Evolutionary conservation across 2,329 filamentous ascomycete species (phyloP), one percentile per base, ranked within the genome.

Genomic region (Plenodomus tracheiphilus): DNA sequence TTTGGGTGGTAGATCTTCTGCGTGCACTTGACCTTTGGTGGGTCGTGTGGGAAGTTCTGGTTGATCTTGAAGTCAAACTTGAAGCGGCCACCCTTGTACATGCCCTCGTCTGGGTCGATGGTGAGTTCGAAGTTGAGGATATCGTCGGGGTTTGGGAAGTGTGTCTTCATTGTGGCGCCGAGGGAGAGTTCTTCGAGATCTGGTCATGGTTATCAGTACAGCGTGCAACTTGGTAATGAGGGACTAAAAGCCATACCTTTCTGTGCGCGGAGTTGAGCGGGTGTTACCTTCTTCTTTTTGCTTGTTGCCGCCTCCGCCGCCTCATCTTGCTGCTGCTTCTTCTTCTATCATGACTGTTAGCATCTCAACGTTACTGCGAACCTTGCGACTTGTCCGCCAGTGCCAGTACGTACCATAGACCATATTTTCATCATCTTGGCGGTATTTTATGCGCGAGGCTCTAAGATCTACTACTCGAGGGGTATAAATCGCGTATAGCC

Each of bases 1-100:
- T 99, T 99, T 5, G 94, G 94, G 72, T 99, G 94, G 77, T 99
- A 99, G 65, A 99, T 97, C 81, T 96, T 97, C 76, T 99, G 90
- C 62, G 86, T 88, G 77, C 94, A 97, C 69, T 89, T 94, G 63
- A 99, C 94, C 77, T 97, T 97, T 17, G 94, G 94, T 55, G 94
- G 92, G 72, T 97, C 92, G 77, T 97, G 94, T 0, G 94, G 94
- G 76, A 96, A 99, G 77, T 89, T 94, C 70, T 93, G 89, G 74
- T 90, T 91, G 77, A 99, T 96, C 56, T 84, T 83, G 75, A 99
- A 97, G 58, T 84, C 88, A 74, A 99, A 99, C 51, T 86, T 85
- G 77, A 97, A 99, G 51, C 80, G 79, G 48, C 93, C 93, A 62
- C 85, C 85, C 69, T 92, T 91, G 82, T 99, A 99, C 81, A 88